phyloP scores from a whole-genome alignment of 2,329 filamentous ascomycete species.

The Fusarium sp. region DNA sequence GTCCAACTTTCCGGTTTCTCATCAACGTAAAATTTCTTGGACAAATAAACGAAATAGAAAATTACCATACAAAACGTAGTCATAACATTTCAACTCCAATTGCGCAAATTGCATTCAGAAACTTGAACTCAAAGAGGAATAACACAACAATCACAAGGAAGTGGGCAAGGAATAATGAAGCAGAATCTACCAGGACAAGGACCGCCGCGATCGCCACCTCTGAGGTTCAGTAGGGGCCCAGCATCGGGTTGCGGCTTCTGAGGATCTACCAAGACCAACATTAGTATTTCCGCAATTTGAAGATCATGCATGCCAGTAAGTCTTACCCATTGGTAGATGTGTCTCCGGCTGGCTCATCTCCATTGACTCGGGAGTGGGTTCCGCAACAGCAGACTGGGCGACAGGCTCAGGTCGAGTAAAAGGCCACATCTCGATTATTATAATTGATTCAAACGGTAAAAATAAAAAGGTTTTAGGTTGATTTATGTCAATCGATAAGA shows the following conservation, averaged over 20 bases:
- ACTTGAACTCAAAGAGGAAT: constrained; percentile 34
- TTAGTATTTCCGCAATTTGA: not conserved
- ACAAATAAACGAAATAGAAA: too few relatives aligned
- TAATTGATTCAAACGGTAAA: too few relatives aligned
- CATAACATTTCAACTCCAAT: not conserved
- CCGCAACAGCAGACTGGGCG: not conserved
- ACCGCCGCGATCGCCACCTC: constrained; percentile 46
- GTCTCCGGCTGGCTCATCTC: constrained; percentile 4
- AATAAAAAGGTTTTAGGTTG: too few relatives aligned
- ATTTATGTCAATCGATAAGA: too few relatives aligned
- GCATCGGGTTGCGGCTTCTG: constrained; percentile 39
- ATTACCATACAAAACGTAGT: too few relatives aligned
- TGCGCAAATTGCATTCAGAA: not conserved
- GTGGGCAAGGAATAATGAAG: constrained; percentile 55
- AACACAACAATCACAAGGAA: constrained; percentile 54
- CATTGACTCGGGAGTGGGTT: not conserved
- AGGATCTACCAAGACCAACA: constrained; percentile 19
- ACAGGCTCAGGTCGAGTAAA: not conserved
- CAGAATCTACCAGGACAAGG: constrained; percentile 54
- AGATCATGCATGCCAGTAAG: too few relatives aligned
- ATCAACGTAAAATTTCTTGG: not conserved
- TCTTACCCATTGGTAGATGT: constrained; percentile 4
- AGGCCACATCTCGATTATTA: not conserved
- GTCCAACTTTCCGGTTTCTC: too few relatives aligned
- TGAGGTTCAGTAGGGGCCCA: constrained; percentile 31